Conservation (phyloP, 441 rosid genomes). For the Bocquillonia castaneifolia region DNA sequence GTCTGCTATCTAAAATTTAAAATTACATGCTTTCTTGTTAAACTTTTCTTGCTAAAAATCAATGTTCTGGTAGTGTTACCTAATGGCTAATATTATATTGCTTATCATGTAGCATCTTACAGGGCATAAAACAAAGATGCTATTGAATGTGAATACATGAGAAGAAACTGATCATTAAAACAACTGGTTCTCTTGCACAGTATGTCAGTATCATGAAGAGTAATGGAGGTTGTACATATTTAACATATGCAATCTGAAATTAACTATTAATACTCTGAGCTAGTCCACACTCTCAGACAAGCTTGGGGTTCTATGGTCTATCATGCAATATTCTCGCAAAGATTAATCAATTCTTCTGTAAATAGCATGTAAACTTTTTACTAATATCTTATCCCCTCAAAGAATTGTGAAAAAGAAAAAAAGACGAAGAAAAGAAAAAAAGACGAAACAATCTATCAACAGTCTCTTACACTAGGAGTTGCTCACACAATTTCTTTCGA, state of each 20-base stretch:
- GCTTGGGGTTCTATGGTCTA: neutral
- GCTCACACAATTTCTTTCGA: conserved; percentile 58
- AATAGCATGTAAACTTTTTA: neutral
- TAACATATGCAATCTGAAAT: neutral
- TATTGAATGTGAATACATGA: no score
- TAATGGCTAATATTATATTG: no score
- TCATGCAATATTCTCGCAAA: neutral
- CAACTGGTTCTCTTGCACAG: no score
- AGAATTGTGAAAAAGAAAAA: neutral
- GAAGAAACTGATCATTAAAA: no score
- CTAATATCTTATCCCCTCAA: neutral
- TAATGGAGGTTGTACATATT: neutral
- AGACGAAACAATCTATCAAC: neutral
- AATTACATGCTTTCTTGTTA: no score
- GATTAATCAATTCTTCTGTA: conserved; percentile 4
- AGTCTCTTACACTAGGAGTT: conserved; percentile 62
- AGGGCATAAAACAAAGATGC: no score
- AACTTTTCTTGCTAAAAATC: no score
- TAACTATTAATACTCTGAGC: neutral
- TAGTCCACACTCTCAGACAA: neutral
- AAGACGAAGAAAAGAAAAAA: neutral
- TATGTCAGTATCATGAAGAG: neutral
- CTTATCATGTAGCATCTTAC: no score
- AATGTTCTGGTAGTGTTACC: no score
- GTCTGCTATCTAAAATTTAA: conserved; percentile 89